Evolutionary conservation across 2,329 filamentous ascomycete genomes (phyloP).

Genomic region (Camillea tinctor): DNA sequence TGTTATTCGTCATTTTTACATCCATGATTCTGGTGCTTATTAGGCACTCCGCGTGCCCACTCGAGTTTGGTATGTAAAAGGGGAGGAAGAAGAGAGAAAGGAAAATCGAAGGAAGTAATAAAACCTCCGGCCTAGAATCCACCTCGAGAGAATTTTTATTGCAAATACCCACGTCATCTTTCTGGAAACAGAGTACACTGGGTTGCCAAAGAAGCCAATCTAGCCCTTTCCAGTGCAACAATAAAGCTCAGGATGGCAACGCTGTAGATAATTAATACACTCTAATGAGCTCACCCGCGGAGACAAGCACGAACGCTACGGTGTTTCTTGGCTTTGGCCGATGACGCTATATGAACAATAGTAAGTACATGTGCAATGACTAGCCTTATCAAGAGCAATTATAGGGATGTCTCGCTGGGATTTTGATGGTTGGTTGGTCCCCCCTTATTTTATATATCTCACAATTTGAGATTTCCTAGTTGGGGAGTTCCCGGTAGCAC

Average conservation of each 20-base stretch:
- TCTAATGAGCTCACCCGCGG: neutral
- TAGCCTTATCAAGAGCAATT: neutral
- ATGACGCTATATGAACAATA: too few relatives aligned
- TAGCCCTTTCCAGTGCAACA: neutral
- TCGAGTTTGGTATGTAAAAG: neutral
- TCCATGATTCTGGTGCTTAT: neutral
- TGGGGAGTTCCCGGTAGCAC: neutral
- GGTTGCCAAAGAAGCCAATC: neutral
- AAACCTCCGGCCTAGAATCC: neutral
- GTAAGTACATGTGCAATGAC: neutral
- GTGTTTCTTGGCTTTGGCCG: neutral
- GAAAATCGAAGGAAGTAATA: neutral
- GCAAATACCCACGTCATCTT: neutral
- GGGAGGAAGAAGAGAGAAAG: neutral
- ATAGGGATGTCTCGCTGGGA: neutral
- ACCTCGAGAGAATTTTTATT: neutral
- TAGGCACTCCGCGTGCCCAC: neutral
- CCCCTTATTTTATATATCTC: neutral
- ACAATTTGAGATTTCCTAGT: neutral
- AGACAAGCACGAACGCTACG: neutral
- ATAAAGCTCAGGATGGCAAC: neutral
- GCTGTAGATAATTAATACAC: neutral
- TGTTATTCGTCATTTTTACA: constrained; percentile 4
- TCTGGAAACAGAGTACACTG: neutral
- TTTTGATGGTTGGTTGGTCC: neutral